Conservation (phyloP, 1,139 yeast species). For the Candida mesenterica region DNA sequence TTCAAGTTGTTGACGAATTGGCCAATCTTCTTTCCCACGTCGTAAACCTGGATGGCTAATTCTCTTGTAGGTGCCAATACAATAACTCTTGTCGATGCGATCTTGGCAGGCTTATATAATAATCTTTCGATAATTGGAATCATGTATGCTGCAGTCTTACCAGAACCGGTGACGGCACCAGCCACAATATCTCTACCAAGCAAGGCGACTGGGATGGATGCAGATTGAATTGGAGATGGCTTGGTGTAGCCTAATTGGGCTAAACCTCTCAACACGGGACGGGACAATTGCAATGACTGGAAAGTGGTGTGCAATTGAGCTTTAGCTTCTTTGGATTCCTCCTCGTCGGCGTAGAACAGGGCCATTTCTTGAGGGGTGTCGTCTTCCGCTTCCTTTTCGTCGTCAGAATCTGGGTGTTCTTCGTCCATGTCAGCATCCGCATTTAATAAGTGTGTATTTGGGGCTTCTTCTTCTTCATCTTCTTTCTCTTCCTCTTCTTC, state of each 20-base stretch:
- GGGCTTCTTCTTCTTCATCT: constrained; percentile 21
- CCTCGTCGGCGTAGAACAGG: constrained; percentile 61
- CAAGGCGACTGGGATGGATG: constrained; percentile 89
- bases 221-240: constrained; percentile 93
- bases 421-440: constrained; percentile 28
- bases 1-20: constrained; percentile 71
- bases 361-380: constrained; percentile 75
- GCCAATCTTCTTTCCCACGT: constrained; percentile 85
- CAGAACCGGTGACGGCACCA: constrained; percentile 99
- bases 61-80: constrained; percentile 96
- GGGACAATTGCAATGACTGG: constrained; percentile 74
- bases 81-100: constrained; percentile 85
- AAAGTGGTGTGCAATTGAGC: constrained; percentile 59
- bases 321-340: constrained; percentile 41
- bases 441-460: constrained; percentile 8
- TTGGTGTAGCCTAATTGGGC: constrained; percentile 74
- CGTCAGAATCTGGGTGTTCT: constrained; percentile 21
- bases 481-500: constrained; percentile 18
- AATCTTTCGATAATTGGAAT: constrained; percentile 93
- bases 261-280: constrained; percentile 86
- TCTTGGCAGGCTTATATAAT: constrained; percentile 79
- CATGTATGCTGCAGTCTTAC: constrained; percentile 98
- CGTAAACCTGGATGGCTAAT: constrained; percentile 92
- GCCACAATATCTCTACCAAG: constrained; percentile 95
- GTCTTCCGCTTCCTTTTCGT: constrained; percentile 30